A percentile compares a stretch with the other conserved stretches of the same genome.
Conservation (phyloP, 257 asterid genomes). For the Solanum sitiens region DNA sequence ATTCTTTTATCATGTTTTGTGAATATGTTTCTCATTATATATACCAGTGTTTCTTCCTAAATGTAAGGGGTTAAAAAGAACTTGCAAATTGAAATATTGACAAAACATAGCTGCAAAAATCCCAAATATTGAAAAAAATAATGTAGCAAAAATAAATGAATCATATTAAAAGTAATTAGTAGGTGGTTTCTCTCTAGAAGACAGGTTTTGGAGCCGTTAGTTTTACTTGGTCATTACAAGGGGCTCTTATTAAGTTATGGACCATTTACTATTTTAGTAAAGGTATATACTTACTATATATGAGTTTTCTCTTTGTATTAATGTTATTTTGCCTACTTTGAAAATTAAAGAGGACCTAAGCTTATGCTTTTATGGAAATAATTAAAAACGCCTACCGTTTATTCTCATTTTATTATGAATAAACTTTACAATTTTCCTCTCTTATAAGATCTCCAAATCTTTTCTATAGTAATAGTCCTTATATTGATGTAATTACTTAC, state of each 20-base stretch:
- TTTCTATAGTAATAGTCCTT: neutral
- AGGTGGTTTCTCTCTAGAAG: conserved; percentile 15
- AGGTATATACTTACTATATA: neutral
- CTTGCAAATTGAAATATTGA: neutral
- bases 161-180: neutral
- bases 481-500: neutral
- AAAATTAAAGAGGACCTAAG: neutral
- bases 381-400: neutral
- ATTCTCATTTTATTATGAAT: neutral
- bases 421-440: neutral
- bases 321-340: neutral
- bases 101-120: neutral
- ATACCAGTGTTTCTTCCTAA: neutral
- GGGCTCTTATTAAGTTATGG: conserved; percentile 3
- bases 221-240: conserved; percentile 6
- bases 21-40: neutral
- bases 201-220: conserved; percentile 18
- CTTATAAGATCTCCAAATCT: neutral
- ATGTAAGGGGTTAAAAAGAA: neutral
- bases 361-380: neutral
- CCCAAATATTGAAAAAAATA: neutral
- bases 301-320: neutral
- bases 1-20: neutral
- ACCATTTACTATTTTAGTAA: conserved; percentile 15
- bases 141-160: neutral